Evolutionary conservation across 352 stramenopile genomes (phyloP), one percentile per base, ranked within the genome.

Genomic region (Pythium plurisporium): DNA sequence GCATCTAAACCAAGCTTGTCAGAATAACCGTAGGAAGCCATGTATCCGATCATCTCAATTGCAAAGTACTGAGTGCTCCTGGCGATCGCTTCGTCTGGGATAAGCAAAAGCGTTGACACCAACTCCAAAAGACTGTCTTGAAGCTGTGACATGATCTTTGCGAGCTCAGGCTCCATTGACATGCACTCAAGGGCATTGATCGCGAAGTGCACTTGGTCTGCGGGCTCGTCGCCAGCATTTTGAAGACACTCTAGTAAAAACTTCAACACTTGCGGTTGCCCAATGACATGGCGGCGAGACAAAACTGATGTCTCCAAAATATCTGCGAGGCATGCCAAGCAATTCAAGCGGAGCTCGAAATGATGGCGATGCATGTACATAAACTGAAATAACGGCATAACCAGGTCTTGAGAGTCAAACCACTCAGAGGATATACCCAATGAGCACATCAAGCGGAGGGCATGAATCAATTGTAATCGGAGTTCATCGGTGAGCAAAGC

Each of bases 21-120:
- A 0, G 64, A 69, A 34, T 83, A 63, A 2, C 71, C 74, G 36
- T 83, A 87, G 27, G 70, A 80, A 9, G 76, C 62, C 79, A 87
- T 70, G 31, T 87, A 84, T 1, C 79, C 79, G 30, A 87, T 70
- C 59, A 83, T 80, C 42, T 89, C 69, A 0, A 77, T 74, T 0
- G 64, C 79, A 63, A 87, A 82, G 48, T 82, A 73, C 34, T 89
- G 79, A n/a, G 74, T 77, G 3, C 76, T 48, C 3, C 59, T 59
- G 1, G 53, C 55, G 10, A 68, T 56, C 2, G 15, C 62, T 30
- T 64, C 69, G 30, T 43, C 51, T 6, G 54, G 63, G 8, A 67
- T 48, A 26, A 67, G 57, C 15, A 89, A 47, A 0, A 89, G 49
- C 23, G 66, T 65, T 1, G 65, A 52, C 1, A 86, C 76, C 17